A percentile compares a stretch with the other conserved stretches of the same genome.
These are phyloP conservation scores for Podosphaera xanthii DNA, from an alignment of 2,329 filamentous ascomycete genomes.

Conservation along the genomic window DNA sequence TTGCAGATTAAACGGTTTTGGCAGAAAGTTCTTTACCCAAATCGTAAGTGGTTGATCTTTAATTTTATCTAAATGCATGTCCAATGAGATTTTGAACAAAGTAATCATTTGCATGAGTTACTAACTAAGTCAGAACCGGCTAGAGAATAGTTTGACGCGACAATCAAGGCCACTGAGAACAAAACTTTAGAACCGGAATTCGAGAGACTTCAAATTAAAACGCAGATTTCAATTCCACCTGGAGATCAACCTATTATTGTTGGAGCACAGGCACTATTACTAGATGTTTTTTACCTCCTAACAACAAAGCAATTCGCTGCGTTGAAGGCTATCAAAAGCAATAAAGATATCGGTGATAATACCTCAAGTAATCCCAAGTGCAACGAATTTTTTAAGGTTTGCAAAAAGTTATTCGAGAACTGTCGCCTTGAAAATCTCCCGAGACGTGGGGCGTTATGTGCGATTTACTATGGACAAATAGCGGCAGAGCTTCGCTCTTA, in stretches of 20 bases:
- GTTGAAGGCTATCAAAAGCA: not conserved
- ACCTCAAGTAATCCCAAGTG: not conserved
- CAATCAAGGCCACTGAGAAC: not conserved
- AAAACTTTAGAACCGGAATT: not conserved
- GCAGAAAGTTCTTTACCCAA: not conserved
- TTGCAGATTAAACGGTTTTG: not conserved
- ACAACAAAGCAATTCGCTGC: not conserved
- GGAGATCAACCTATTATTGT: not conserved
- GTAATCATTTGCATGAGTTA: not conserved
- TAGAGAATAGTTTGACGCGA: not conserved
- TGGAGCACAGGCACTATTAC: not conserved
- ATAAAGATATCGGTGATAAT: not conserved
- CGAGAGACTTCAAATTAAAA: not conserved
- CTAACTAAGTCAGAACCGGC: not conserved
- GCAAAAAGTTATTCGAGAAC: slow-evolving; percentile 14
- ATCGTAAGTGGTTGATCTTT: not conserved
- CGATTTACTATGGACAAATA: slow-evolving; percentile 14
- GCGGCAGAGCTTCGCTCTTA: not conserved
- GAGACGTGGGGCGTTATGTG: slow-evolving; percentile 18
- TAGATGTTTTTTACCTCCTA: not conserved
- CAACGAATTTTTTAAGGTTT: slow-evolving; percentile 12
- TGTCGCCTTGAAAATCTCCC: slow-evolving; percentile 16
- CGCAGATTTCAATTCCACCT: not conserved
- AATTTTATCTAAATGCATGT: no score
- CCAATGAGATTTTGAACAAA: no score